These are phyloP conservation scores for Nicotiana otophora DNA, from an alignment of 257 asterid species.

Conservation along the genomic window DNA sequence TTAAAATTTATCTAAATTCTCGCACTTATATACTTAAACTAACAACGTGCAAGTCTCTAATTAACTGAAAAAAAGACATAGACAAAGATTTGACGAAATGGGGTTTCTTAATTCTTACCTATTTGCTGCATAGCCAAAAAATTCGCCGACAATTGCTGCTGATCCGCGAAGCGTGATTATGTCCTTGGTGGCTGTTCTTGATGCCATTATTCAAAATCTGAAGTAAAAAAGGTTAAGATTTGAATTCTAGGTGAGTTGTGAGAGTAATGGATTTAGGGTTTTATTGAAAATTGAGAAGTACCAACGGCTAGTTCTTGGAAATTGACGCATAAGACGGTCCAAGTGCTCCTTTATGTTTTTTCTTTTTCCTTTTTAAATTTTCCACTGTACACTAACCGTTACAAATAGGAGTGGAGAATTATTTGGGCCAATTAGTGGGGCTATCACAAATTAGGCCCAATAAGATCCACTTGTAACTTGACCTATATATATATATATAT, in stretches of 20 bases:
- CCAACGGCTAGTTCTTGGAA: constrained; percentile 18
- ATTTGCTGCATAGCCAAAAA: constrained; percentile 92
- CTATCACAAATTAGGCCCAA: too few relatives aligned
- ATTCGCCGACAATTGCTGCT: constrained; percentile 84
- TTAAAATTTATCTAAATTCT: not conserved
- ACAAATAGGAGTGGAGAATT: too few relatives aligned
- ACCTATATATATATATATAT: too few relatives aligned
- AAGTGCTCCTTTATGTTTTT: not conserved
- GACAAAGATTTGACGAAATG: too few relatives aligned
- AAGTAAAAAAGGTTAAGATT: not conserved
- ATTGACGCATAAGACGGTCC: not conserved
- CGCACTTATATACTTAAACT: too few relatives aligned
- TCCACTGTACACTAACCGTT: too few relatives aligned
- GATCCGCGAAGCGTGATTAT: constrained; percentile 93
- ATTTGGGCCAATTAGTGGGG: too few relatives aligned
- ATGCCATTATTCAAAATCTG: constrained; percentile 43
- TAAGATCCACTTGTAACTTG: too few relatives aligned
- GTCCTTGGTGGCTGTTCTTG: constrained; percentile 70
- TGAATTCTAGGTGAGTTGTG: not conserved
- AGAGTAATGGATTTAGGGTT: not conserved
- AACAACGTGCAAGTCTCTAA: not conserved
- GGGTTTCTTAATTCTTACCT: constrained; percentile 36
- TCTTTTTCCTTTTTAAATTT: too few relatives aligned
- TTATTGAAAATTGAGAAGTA: not conserved
- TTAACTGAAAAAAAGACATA: not conserved